These are phyloP conservation scores for Luvunga scandens DNA, from an alignment of 345 rosid genomes.

Conservation along the genomic window DNA sequence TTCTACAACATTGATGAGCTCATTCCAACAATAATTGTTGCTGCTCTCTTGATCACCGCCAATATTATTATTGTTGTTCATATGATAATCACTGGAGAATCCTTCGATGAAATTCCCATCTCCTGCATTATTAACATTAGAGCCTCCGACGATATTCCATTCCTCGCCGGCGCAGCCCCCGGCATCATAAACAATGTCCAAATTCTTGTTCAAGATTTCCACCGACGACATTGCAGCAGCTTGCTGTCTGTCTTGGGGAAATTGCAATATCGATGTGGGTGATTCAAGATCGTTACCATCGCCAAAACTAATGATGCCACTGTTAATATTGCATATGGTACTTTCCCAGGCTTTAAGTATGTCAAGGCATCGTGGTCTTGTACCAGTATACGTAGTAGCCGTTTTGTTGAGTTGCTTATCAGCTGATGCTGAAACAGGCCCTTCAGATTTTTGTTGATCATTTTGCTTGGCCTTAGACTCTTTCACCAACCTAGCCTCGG, in stretches of 20 bases:
- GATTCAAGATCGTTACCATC: background rate
- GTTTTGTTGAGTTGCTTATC: conserved; percentile 5
- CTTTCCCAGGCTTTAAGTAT: conserved; percentile 21
- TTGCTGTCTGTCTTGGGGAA: background rate
- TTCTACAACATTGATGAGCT: background rate
- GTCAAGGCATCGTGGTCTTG: conserved; percentile 16
- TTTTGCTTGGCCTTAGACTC: conserved; percentile 26
- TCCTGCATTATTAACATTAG: background rate
- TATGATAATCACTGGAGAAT: background rate
- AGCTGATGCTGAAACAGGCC: background rate
- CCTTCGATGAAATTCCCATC: background rate
- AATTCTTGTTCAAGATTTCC: background rate
- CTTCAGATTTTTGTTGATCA: background rate
- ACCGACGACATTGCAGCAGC: background rate
- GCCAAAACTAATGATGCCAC: background rate
- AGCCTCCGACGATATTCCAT: background rate
- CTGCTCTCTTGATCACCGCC: background rate
- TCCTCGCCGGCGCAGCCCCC: background rate
- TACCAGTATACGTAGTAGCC: background rate
- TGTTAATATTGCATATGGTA: background rate
- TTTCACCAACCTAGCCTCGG: conserved; percentile 49
- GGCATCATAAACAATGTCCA: background rate
- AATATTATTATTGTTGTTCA: background rate
- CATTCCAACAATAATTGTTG: background rate
- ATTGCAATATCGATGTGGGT: background rate